Evolutionary conservation across 768 basidiomycete genomes (phyloP), one percentile per base, ranked within the genome.

Genomic region (Tylopilus cervinicoccineus): DNA sequence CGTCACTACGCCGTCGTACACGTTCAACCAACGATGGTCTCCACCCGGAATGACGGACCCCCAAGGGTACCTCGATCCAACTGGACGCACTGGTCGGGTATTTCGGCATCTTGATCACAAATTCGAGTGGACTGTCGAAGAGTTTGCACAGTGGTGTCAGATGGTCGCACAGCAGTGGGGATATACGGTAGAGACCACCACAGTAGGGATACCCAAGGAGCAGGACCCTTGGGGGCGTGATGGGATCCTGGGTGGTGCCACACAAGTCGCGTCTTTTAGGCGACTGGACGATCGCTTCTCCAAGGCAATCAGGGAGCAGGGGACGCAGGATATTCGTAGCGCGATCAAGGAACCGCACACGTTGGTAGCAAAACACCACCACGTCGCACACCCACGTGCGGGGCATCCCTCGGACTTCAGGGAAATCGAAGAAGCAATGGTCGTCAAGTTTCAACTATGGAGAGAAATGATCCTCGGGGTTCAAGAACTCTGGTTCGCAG

Each of bases 41-140:
- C 63, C 79, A 1, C 86, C 85, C 0, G 72, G 68, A 31, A 63
- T 67, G 0, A 67, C 68, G 5, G 62, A 72, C 16, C 57, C 76
- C 13, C 59, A 66, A 20, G 90, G 86, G 1, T 81, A 65, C 60
- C 72, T 65, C 0, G 92, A 94, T 65, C 90, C 93, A 3, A 93
- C 90, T 0, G 71, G 75, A 13, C 78, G 86, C 16, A 93, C 89
- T 0, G 61, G 76, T 39, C 79, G 91, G 1, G 65, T 86, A 24
- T 93, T 93, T 70, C 75, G 92, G 19, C 89, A 94, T 60, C 50
- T 67, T 20, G 92, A 93, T 55, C 92, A 95, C 66, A 86, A 92
- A 56, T 91, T 93, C 53, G 92, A 95, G 64, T 94, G 88, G 86
- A 93, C 89, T 0, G 61, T 67, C 0, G 78, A 80, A 3, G 92